Evolutionary conservation across 768 basidiomycete species (phyloP).

Genomic region (Collybia nuda): DNA sequence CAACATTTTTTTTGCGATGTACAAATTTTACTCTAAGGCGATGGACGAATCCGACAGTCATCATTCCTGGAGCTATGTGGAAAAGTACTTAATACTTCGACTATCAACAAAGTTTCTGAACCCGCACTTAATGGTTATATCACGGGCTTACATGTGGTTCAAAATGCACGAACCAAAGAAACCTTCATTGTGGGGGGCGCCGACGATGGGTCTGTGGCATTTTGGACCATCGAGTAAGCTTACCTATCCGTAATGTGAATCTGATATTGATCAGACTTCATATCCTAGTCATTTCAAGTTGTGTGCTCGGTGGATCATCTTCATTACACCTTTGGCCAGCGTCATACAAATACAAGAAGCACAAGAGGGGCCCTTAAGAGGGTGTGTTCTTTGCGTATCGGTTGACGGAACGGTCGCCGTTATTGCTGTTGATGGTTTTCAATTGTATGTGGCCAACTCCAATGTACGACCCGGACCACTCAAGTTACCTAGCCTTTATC

Average conservation of each 20-base stretch:
- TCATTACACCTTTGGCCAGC: conserved; percentile 60
- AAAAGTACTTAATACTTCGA: conserved; percentile 15
- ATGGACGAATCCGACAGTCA: conserved; percentile 50
- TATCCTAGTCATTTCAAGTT: conserved; percentile 57
- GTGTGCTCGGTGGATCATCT: conserved; percentile 71
- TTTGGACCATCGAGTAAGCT: conserved; percentile 69
- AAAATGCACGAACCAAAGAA: conserved; percentile 60
- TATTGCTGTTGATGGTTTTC: conserved; percentile 70
- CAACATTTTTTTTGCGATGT: conserved; percentile 8
- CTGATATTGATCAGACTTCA: neutral
- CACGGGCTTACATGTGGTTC: conserved; percentile 49
- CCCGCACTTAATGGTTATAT: conserved; percentile 47
- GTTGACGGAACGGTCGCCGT: conserved; percentile 81
- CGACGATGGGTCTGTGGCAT: conserved; percentile 74
- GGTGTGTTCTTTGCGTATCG: conserved; percentile 72
- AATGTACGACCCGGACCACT: neutral
- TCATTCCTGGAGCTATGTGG: conserved; percentile 40
- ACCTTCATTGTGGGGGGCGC: conserved; percentile 70
- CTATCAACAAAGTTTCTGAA: conserved; percentile 41
- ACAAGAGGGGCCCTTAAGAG: conserved; percentile 55
- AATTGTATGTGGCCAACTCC: conserved; percentile 57
- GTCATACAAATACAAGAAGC: conserved; percentile 59
- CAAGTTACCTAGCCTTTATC: conserved; percentile 53
- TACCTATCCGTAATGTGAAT: neutral
- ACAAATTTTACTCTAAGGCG: conserved; percentile 32